Conservation (phyloP, 768 basidiomycete species). For the Russula virescens region DNA sequence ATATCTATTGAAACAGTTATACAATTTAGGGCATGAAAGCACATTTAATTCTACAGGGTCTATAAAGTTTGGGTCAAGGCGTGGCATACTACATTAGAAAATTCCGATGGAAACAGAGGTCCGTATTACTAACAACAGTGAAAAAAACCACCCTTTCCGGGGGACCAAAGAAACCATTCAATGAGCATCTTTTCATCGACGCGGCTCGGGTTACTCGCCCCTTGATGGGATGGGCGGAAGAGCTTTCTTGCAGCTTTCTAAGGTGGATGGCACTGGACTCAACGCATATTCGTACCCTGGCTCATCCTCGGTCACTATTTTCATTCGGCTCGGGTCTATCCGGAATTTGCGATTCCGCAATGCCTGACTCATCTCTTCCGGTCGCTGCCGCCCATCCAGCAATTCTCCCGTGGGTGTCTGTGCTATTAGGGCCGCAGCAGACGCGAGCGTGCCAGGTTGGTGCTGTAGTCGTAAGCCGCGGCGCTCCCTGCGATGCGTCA, state of each 20-base stretch:
- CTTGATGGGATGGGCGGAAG: not conserved
- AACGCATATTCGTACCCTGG: conserved; percentile 36
- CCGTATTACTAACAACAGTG: too few relatives aligned
- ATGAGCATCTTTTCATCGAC: too few relatives aligned
- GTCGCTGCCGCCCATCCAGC: conserved; percentile 37
- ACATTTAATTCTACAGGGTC: too few relatives aligned
- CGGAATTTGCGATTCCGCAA: conserved; percentile 44
- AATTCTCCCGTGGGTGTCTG: conserved; percentile 45
- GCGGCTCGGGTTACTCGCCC: too few relatives aligned
- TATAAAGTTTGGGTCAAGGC: too few relatives aligned
- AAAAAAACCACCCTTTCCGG: too few relatives aligned
- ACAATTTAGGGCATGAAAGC: too few relatives aligned
- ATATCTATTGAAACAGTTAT: too few relatives aligned
- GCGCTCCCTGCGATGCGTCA: conserved; percentile 43
- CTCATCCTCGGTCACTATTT: conserved; percentile 51
- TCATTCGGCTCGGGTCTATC: conserved; percentile 45
- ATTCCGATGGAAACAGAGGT: too few relatives aligned
- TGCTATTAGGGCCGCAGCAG: conserved; percentile 50
- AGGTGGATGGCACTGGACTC: conserved; percentile 2
- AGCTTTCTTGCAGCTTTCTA: not conserved
- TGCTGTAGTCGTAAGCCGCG: conserved; percentile 41
- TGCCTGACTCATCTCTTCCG: conserved; percentile 37
- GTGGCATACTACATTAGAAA: too few relatives aligned
- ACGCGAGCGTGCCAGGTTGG: conserved; percentile 49
- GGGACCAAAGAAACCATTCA: too few relatives aligned